These are phyloP conservation scores for Chrysoporthe cubensis DNA, from an alignment of 2,329 filamentous ascomycete genomes.

Conservation along the genomic window DNA sequence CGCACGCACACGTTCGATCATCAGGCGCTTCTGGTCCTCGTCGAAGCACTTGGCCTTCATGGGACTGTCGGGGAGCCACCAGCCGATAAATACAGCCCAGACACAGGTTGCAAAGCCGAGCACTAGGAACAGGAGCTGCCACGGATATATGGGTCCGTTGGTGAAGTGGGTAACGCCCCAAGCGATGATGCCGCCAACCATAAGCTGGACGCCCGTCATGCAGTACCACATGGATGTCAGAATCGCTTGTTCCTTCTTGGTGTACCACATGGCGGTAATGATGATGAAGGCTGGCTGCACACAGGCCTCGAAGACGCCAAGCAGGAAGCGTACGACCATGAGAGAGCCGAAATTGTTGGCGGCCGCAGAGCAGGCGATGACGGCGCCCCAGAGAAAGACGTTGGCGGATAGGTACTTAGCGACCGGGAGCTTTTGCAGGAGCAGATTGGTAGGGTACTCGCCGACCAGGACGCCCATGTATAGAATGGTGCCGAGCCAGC, in stretches of 20 bases:
- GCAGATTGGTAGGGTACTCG: slow-evolving; percentile 45
- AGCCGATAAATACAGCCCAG: slow-evolving; percentile 42
- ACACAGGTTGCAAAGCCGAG: slow-evolving; percentile 43
- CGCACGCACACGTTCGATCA: slow-evolving; percentile 42
- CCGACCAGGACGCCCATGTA: slow-evolving; percentile 48
- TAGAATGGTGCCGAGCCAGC: slow-evolving; percentile 42
- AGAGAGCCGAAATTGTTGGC: slow-evolving; percentile 46
- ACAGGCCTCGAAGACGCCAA: slow-evolving; percentile 51
- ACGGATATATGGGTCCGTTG: slow-evolving; percentile 38
- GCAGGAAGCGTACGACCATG: slow-evolving; percentile 45
- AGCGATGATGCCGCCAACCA: slow-evolving; percentile 42
- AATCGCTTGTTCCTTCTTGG: slow-evolving; percentile 44
- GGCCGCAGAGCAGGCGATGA: slow-evolving; percentile 41
- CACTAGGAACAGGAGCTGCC: slow-evolving; percentile 49
- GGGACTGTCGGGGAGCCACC: slow-evolving; percentile 54
- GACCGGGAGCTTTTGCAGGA: slow-evolving; percentile 44
- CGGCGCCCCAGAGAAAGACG: slow-evolving; percentile 48
- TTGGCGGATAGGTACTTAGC: slow-evolving; percentile 44
- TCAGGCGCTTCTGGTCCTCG: slow-evolving; percentile 44
- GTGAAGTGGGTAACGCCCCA: slow-evolving; percentile 42
- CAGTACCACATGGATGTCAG: slow-evolving; percentile 33
- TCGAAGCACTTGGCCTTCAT: slow-evolving; percentile 54
- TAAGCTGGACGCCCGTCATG: slow-evolving; percentile 24
- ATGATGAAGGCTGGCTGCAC: slow-evolving; percentile 51
- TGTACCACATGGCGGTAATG: slow-evolving; percentile 44